Evolutionary conservation across 139 green algal genomes (phyloP).

Genomic region (Closterium sp.): DNA sequence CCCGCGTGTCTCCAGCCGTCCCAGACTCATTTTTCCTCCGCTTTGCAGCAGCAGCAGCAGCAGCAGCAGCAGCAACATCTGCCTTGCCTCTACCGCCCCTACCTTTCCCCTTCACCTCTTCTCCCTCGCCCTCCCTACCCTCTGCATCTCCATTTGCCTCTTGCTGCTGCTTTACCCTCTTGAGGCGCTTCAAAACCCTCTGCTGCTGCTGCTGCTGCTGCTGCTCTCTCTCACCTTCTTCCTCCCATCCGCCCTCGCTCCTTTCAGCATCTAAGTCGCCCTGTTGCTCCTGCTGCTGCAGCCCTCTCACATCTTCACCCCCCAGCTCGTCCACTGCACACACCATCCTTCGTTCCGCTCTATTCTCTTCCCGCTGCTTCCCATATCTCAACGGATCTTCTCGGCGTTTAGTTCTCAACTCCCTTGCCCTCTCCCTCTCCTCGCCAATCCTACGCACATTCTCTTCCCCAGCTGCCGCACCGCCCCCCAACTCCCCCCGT

Average conservation of each 20-base stretch:
- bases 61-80: not conserved
- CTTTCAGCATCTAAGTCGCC: not conserved
- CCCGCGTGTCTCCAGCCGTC: too few relatives aligned
- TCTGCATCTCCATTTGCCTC: too few relatives aligned
- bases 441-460: not conserved
- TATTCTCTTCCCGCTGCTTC: not conserved
- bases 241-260: not conserved
- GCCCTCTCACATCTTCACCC: not conserved
- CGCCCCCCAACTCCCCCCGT: not conserved
- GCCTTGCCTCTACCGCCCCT: not conserved
- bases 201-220: too few relatives aligned
- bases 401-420: not conserved
- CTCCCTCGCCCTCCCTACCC: not conserved
- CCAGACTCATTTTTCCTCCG: not conserved
- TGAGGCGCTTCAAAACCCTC: too few relatives aligned
- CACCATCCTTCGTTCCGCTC: not conserved
- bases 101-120: not conserved
- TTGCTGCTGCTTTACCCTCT: too few relatives aligned
- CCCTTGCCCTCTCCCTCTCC: not conserved
- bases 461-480: not conserved
- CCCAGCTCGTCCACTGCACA: not conserved
- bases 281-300: not conserved
- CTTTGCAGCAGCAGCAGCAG: not conserved
- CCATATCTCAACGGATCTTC: not conserved
- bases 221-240: not conserved